These are phyloP conservation scores for Phytophthora tentaculata DNA, from an alignment of 352 stramenopile genomes.

Conservation along the genomic window DNA sequence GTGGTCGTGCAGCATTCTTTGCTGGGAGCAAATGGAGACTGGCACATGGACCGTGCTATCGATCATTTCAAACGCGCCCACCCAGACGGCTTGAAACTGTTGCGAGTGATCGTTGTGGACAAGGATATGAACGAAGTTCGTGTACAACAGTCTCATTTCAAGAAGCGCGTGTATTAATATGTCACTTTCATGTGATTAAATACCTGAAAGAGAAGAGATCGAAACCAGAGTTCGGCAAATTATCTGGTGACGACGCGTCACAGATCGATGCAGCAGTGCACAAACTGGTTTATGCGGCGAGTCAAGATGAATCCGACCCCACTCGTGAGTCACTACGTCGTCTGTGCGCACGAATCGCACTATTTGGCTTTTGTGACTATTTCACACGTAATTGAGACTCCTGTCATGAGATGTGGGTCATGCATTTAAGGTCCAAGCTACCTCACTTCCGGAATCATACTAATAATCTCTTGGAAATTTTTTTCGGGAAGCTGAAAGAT, in stretches of 20 bases:
- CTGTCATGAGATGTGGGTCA: constrained; percentile 23
- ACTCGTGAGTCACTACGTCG: background rate
- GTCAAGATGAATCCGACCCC: constrained; percentile 3
- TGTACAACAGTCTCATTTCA: constrained; percentile 10
- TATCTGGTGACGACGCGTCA: constrained; percentile 18
- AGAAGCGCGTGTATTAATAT: constrained; percentile 13
- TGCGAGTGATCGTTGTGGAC: background rate
- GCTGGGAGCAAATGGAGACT: background rate
- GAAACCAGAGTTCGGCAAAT: constrained; percentile 18
- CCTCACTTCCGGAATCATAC: constrained; percentile 37
- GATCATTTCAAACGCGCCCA: background rate
- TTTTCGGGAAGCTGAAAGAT: constrained; percentile 35
- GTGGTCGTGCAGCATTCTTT: constrained; percentile 12
- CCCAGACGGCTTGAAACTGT: background rate
- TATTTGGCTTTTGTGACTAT: constrained; percentile 21
- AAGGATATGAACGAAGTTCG: constrained; percentile 14
- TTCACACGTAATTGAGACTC: constrained; percentile 33
- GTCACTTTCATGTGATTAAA: constrained; percentile 31
- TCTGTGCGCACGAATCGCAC: background rate
- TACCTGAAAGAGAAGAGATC: constrained; percentile 16
- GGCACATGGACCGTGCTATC: constrained; percentile 2
- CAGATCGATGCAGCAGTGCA: constrained; percentile 14
- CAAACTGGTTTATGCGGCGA: constrained; percentile 26
- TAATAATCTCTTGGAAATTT: constrained; percentile 40
- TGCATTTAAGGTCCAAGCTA: constrained; percentile 17